phyloP scores from a whole-genome alignment of 306 rosid species.

The Senna siamea region DNA sequence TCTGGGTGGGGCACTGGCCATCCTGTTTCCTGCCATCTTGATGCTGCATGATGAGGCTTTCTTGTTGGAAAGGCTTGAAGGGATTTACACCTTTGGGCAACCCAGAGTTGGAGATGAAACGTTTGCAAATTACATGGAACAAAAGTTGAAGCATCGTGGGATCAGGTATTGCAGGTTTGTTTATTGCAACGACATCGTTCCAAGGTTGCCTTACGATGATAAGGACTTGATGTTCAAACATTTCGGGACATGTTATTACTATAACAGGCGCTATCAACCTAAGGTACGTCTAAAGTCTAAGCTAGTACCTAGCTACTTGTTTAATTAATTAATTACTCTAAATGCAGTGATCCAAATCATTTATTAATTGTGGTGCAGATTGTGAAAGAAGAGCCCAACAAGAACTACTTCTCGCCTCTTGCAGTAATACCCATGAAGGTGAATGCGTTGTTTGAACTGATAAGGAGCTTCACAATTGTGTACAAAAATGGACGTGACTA shows the following conservation, averaged over 20 bases:
- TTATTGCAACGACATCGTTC: constrained; percentile 72
- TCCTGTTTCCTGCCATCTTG: constrained; percentile 51
- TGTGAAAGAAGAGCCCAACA: constrained; percentile 69
- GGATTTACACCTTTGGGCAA: constrained; percentile 87
- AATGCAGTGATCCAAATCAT: no score
- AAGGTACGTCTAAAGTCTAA: no score
- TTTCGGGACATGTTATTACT: constrained; percentile 74
- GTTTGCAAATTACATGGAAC: constrained; percentile 58
- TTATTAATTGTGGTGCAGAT: constrained; percentile 41
- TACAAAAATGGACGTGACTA: constrained; percentile 48
- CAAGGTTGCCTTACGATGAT: constrained; percentile 76
- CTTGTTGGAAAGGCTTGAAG: constrained; percentile 66
- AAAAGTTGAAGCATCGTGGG: constrained; percentile 49
- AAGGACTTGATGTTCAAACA: constrained; percentile 70
- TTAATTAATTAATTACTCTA: no score
- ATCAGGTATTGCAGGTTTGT: constrained; percentile 69
- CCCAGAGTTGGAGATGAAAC: constrained; percentile 76
- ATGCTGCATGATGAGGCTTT: constrained; percentile 60
- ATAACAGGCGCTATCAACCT: constrained; percentile 53
- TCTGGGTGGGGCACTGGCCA: constrained; percentile 70
- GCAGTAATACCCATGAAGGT: constrained; percentile 50
- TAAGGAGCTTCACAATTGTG: constrained; percentile 70
- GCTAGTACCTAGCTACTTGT: no score
- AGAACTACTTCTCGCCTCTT: constrained; percentile 59
- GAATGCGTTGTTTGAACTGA: constrained; percentile 58